These are phyloP conservation scores for Fusarium pseudograminearum DNA, from an alignment of 2,329 filamentous ascomycete genomes.

Conservation along the genomic window DNA sequence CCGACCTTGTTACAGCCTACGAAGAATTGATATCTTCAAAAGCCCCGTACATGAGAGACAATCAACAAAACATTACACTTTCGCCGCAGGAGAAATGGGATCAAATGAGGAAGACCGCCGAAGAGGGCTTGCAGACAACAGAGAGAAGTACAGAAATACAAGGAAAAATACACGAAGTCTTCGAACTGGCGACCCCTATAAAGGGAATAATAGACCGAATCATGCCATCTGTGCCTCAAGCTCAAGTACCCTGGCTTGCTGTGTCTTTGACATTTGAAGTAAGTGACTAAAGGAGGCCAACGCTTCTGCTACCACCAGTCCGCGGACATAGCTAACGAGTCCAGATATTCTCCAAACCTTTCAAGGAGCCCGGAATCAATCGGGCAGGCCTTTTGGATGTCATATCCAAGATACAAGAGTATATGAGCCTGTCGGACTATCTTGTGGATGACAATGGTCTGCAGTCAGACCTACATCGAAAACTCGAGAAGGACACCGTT, in stretches of 20 bases:
- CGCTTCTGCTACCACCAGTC: too few relatives aligned
- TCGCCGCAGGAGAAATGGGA: not conserved
- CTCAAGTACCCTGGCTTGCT: not conserved
- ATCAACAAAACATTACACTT: not conserved
- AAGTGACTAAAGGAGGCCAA: not conserved
- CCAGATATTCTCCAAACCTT: not conserved
- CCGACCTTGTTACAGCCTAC: not conserved
- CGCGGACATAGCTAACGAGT: not conserved
- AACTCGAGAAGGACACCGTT: not conserved
- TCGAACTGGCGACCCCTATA: not conserved
- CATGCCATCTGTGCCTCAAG: not conserved
- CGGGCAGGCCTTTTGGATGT: not conserved
- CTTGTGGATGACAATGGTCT: not conserved
- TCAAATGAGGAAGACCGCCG: not conserved
- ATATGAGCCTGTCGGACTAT: not conserved
- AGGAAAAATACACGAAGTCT: not conserved
- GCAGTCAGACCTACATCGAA: fast-evolving
- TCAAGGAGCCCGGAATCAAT: not conserved
- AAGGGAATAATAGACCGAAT: not conserved
- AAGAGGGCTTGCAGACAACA: not conserved
- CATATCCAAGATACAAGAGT: not conserved
- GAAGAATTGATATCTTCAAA: not conserved
- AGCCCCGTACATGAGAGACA: too few relatives aligned
- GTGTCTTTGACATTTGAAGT: not conserved
- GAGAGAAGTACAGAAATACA: not conserved